Conservation (phyloP, 1,284 basidiomycete genomes). For the Neolentinus lepideus region DNA sequence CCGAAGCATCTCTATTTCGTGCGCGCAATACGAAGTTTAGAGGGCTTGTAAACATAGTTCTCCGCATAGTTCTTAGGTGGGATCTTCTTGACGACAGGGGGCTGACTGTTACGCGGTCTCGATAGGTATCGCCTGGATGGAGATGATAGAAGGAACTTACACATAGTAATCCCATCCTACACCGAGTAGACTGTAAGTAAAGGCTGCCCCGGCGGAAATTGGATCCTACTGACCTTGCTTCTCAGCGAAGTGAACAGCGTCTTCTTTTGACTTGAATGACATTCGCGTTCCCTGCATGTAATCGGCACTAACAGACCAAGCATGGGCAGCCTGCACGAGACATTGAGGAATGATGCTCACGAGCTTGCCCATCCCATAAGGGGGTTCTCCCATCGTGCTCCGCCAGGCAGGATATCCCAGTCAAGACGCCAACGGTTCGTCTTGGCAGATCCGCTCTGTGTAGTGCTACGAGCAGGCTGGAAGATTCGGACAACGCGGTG, state of each 20-base stretch:
- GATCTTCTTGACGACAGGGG: conserved; percentile 61
- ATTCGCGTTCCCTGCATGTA: conserved; percentile 94
- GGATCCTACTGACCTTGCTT: conserved; percentile 63
- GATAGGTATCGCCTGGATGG: background rate
- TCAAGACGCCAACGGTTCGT: conserved; percentile 91
- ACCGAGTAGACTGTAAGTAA: conserved; percentile 3
- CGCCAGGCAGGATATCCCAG: conserved; percentile 86
- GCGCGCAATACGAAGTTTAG: conserved; percentile 80
- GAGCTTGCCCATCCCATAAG: conserved; percentile 96
- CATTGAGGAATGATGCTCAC: conserved; percentile 36
- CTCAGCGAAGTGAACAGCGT: conserved; percentile 91
- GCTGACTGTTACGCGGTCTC: conserved; percentile 46
- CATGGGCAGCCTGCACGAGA: background rate
- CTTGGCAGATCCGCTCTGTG: conserved; percentile 89
- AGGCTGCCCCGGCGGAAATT: background rate
- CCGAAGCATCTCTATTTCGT: conserved; percentile 70
- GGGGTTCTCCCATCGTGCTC: conserved; percentile 97
- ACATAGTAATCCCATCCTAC: conserved; percentile 75
- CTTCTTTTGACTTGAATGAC: conserved; percentile 85
- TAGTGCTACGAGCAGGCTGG: conserved; percentile 91
- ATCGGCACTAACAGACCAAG: conserved; percentile 61
- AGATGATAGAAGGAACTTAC: conserved; percentile 31
- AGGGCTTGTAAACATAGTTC: conserved; percentile 84
- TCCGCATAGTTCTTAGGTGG: conserved; percentile 91
- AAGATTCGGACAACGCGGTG: conserved; percentile 90